Conservation (phyloP, 1,284 basidiomycete species). For the Xanthoconium separans region DNA sequence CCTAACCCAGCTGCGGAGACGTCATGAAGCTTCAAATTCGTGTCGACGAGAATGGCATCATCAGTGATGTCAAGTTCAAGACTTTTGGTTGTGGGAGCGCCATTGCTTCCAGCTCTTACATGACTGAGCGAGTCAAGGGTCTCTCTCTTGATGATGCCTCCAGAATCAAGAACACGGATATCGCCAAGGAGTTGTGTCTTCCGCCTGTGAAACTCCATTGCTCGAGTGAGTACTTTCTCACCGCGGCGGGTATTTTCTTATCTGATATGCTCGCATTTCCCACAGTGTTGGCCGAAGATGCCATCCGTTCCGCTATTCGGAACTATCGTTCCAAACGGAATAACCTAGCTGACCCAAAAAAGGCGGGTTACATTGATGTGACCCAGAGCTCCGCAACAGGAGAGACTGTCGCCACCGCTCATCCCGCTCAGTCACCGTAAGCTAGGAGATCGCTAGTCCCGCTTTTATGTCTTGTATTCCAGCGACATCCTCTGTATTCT, state of each 20-base stretch:
- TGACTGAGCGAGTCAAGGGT: slow-evolving; percentile 98
- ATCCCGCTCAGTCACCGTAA: slow-evolving; percentile 44
- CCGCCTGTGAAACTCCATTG: slow-evolving; percentile 97
- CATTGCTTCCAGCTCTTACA: slow-evolving; percentile 95
- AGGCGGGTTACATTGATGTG: slow-evolving; percentile 74
- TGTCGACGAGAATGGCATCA: slow-evolving; percentile 92
- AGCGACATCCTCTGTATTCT: background rate
- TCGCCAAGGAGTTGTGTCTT: slow-evolving; percentile 93
- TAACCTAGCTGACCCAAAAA: slow-evolving; percentile 49
- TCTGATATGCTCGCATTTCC: slow-evolving; percentile 23
- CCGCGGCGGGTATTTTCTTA: slow-evolving; percentile 7
- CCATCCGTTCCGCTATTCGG: slow-evolving; percentile 92
- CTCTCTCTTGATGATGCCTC: slow-evolving; percentile 92
- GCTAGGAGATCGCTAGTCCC: background rate
- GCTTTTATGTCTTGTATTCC: background rate
- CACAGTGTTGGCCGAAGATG: slow-evolving; percentile 95
- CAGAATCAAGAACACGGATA: slow-evolving; percentile 98
- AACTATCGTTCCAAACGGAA: slow-evolving; percentile 85
- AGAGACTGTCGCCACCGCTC: slow-evolving; percentile 63
- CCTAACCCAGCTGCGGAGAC: slow-evolving; percentile 68
- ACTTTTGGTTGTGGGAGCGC: slow-evolving; percentile 97
- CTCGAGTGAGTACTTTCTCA: slow-evolving; percentile 57
- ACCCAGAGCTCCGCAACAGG: slow-evolving; percentile 66
- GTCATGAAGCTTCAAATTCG: slow-evolving; percentile 99
- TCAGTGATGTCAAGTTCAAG: slow-evolving; percentile 99